Percentiles rank a stretch among this genome's conserved stretches.
Evolutionary conservation across 495 filamentous ascomycete species (phyloP).

Genomic region (Neurospora sp.): DNA sequence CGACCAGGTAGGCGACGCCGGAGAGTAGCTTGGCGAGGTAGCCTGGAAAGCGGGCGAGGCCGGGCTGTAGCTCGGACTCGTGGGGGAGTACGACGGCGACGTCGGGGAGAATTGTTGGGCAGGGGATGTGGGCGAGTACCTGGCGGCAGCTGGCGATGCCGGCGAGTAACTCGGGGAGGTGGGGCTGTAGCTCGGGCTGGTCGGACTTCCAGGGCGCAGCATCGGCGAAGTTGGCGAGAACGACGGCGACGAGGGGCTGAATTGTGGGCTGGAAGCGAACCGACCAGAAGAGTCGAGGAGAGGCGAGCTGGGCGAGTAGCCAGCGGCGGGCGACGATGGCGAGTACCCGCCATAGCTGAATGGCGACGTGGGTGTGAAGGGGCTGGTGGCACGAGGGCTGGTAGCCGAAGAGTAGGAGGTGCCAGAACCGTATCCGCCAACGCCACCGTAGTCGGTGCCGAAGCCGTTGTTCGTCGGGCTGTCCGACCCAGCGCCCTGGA

Average conservation of each 20-base stretch:
- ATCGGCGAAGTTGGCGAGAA: conserved; percentile 76
- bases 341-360: conserved; percentile 58
- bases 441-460: conserved; percentile 36
- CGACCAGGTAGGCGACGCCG: conserved; percentile 61
- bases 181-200: conserved; percentile 66
- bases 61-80: conserved; percentile 48
- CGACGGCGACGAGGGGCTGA: conserved; percentile 65
- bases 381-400: conserved; percentile 70
- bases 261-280: conserved; percentile 59
- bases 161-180: conserved; percentile 79
- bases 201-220: conserved; percentile 49
- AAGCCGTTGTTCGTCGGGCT: conserved; percentile 57
- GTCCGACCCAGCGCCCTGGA: conserved; percentile 65
- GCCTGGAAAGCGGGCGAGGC: conserved; percentile 56
- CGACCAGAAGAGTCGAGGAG: conserved; percentile 49
- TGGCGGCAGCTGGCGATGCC: conserved; percentile 49
- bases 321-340: conserved; percentile 53
- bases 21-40: conserved; percentile 56
- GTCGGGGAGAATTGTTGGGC: conserved; percentile 44
- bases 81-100: conserved; percentile 60
- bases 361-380: conserved; percentile 65
- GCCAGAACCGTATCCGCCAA: conserved; percentile 36
- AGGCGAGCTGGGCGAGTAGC: conserved; percentile 66
- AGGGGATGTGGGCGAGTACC: conserved; percentile 54
- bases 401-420: conserved; percentile 48